These are phyloP conservation scores for Lentinula sp. DNA, from an alignment of 768 basidiomycete genomes.

Conservation along the genomic window DNA sequence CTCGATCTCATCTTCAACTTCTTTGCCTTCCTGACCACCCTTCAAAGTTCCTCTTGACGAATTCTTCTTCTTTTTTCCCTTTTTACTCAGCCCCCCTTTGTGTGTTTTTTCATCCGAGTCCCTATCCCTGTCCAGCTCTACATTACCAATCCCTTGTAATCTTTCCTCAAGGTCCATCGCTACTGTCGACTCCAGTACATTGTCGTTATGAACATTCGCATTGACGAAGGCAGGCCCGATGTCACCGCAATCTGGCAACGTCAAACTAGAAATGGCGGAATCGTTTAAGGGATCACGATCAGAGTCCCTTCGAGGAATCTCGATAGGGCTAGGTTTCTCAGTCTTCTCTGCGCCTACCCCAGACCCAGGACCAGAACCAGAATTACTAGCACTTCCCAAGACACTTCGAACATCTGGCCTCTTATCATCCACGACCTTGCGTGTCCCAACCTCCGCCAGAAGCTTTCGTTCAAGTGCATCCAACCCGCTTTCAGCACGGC, in stretches of 20 bases:
- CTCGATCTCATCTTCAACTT: constrained; percentile 12
- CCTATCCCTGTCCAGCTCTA: constrained; percentile 17
- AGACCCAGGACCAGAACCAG: background rate
- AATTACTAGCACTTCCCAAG: constrained; percentile 7
- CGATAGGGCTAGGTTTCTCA: constrained; percentile 21
- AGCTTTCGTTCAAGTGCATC: constrained; percentile 69
- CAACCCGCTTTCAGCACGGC: constrained; percentile 44
- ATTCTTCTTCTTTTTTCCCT: constrained; percentile 13
- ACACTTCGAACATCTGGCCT: constrained; percentile 27
- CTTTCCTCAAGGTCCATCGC: constrained; percentile 9
- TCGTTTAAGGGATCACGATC: constrained; percentile 35
- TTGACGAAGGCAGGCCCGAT: constrained; percentile 13
- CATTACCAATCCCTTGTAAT: constrained; percentile 10
- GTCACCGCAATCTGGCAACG: constrained; percentile 30
- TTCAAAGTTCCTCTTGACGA: constrained; percentile 6
- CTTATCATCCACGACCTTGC: constrained; percentile 30
- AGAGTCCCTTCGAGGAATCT: constrained; percentile 25
- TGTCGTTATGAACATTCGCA: background rate
- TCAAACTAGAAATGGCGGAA: constrained; percentile 51
- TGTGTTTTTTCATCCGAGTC: constrained; percentile 32
- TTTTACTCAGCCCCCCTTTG: background rate
- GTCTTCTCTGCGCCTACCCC: constrained; percentile 11
- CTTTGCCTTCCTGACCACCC: constrained; percentile 16
- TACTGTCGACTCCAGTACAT: background rate
- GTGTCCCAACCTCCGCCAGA: constrained; percentile 68